Conservation (phyloP, 1,284 basidiomycete genomes). For the Cryptococcus sp. region DNA sequence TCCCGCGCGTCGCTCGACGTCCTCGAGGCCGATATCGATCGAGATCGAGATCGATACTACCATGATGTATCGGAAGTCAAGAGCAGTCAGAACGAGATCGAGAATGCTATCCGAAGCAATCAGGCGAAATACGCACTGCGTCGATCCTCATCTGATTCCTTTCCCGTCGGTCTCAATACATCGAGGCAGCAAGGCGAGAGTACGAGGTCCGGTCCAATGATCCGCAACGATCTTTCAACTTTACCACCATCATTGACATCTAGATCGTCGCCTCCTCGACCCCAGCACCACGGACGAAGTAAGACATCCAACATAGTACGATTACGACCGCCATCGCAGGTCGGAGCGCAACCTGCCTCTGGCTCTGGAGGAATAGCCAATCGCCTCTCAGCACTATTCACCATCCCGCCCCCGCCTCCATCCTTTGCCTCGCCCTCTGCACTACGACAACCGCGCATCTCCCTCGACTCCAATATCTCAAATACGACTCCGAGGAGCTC, state of each 20-base stretch:
- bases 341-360: slow-evolving; percentile 6
- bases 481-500: not conserved
- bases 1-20: slow-evolving; percentile 18
- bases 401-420: slow-evolving; percentile 33
- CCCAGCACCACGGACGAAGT: not conserved
- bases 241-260: slow-evolving; percentile 26
- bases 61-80: slow-evolving; percentile 1
- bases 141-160: not conserved
- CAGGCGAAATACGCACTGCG: not conserved
- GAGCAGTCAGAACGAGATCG: not conserved
- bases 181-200: not conserved
- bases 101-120: slow-evolving; percentile 13
- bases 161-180: not conserved
- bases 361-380: slow-evolving; percentile 16
- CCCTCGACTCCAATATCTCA: not conserved
- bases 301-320: slow-evolving; percentile 23
- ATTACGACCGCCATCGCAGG: slow-evolving; percentile 27
- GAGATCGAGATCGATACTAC: not conserved
- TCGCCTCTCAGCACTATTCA: slow-evolving; percentile 26
- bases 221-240: slow-evolving; percentile 31
- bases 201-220: slow-evolving; percentile 16
- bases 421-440: not conserved
- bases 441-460: not conserved
- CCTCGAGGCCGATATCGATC: slow-evolving; percentile 2
- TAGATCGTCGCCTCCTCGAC: slow-evolving; percentile 7